These are phyloP conservation scores for Neurospora discreta DNA, from an alignment of 495 filamentous ascomycete species.

Conservation along the genomic window DNA sequence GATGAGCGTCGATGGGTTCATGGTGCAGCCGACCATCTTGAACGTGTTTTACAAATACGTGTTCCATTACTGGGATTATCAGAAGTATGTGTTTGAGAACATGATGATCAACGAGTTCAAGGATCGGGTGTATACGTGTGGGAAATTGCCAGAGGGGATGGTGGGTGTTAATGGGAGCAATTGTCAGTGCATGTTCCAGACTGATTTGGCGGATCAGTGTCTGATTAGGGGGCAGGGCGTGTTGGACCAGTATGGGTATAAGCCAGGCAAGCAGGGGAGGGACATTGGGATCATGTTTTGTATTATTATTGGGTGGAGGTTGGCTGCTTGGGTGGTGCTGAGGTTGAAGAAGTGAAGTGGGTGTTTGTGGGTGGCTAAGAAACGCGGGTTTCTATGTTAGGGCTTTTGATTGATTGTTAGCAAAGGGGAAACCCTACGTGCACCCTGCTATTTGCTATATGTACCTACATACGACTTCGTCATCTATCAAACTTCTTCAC, in stretches of 20 bases:
- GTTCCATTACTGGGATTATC: conserved; percentile 77
- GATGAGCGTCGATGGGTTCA: conserved; percentile 76
- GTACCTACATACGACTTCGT: too few species aligned
- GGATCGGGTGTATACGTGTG: conserved; percentile 49
- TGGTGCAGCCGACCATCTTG: conserved; percentile 56
- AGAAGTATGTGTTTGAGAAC: conserved; percentile 75
- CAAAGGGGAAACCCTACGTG: too few species aligned
- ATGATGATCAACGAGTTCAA: conserved; percentile 86
- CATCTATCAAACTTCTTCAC: too few species aligned
- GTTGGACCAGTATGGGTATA: conserved; percentile 55
- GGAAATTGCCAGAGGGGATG: conserved; percentile 4
- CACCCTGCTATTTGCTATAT: too few species aligned
- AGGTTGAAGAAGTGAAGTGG: conserved; percentile 17
- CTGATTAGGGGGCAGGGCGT: conserved; percentile 57
- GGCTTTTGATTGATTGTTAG: too few species aligned
- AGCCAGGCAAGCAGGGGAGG: conserved; percentile 47
- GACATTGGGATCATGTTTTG: conserved; percentile 67
- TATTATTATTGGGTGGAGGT: conserved; percentile 60
- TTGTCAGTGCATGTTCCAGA: conserved; percentile 45
- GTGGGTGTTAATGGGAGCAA: conserved; percentile 41
- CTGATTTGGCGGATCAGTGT: conserved; percentile 50
- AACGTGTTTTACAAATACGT: conserved; percentile 80
- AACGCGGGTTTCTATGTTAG: too few species aligned
- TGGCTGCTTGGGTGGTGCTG: conserved; percentile 41
- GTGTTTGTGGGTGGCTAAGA: too few species aligned